A percentile compares a stretch with the other conserved stretches of the same genome.
phyloP scores from a whole-genome alignment of 306 rosid genomes.

The Quercus aquifolioides region DNA sequence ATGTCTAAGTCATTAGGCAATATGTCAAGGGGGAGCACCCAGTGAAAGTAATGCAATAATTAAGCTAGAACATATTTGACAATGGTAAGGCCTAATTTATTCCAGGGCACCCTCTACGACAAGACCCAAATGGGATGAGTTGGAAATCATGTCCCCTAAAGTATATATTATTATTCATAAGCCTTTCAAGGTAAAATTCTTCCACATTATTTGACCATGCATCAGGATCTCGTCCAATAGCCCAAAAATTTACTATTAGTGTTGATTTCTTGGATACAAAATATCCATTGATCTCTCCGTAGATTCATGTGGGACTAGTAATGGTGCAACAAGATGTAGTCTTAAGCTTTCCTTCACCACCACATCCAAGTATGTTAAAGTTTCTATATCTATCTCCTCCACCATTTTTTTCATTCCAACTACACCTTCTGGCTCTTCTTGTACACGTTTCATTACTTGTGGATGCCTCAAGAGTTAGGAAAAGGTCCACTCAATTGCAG shows the following conservation, averaged over 20 bases:
- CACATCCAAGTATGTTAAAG: too few relatives aligned
- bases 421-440: too few relatives aligned
- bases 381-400: too few relatives aligned
- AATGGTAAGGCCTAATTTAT: slow-evolving; percentile 32
- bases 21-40: slow-evolving; percentile 26
- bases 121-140: slow-evolving; percentile 50
- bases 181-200: slow-evolving; percentile 43
- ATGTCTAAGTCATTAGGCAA: slow-evolving; percentile 27
- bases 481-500: slow-evolving; percentile 25
- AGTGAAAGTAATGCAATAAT: slow-evolving; percentile 38
- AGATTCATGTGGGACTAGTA: slow-evolving; percentile 19
- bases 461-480: slow-evolving; percentile 43
- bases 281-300: slow-evolving; percentile 26
- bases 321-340: too few relatives aligned
- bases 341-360: too few relatives aligned
- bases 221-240: slow-evolving; percentile 34
- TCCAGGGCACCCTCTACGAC: slow-evolving; percentile 42
- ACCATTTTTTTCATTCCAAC: too few relatives aligned
- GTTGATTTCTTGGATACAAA: slow-evolving; percentile 27
- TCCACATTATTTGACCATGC: slow-evolving; percentile 39
- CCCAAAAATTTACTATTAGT: slow-evolving; percentile 36
- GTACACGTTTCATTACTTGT: slow-evolving; percentile 26
- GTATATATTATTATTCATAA: slow-evolving; percentile 10
- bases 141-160: slow-evolving; percentile 25
- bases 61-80: slow-evolving; percentile 31